Base-by-base conservation (phyloP, 2,329 filamentous ascomycete genomes). In the Fusarium sp. region DNA sequence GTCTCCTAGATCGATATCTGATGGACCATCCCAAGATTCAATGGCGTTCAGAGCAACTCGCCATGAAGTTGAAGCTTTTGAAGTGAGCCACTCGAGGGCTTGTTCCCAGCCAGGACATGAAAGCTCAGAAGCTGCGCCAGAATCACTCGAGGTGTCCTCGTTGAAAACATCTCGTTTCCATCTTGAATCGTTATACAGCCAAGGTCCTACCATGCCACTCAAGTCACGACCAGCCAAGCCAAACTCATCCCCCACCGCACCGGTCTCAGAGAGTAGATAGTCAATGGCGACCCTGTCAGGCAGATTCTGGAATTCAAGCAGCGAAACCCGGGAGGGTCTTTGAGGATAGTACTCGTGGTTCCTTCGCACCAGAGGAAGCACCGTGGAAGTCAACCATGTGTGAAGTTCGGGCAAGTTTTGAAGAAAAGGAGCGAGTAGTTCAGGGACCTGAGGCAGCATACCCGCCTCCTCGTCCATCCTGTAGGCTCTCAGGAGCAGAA, bases 11-110 rank as follows among this genome's bases (percentile, higher is more conserved):
- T 93, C 88, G 42, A 89, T 81, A 70, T 93, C 91, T 7, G 79
- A 79, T 1, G 90, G 89, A 0, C 91, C 91, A 67, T 89, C 86
- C 91, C 91, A 94, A 63, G 90, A 84, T 58, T 88, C 83, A 31
- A 93, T 78, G 7, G 84, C 87, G 44, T 81, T 80, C 29, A 88
- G 80, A n/a, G 86, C 84, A n/a, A 87, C 78, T 25, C 75, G 78
- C 82, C 91, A 90, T 13, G 86, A 83, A 19, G 79, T 79, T 5
- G 80, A 78, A 1, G 90, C 87, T 58, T 87, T 85, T 3, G 77
- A 71, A 12, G 84, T 79, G 35, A 94, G 80, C 90, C 90, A 93
- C 51, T 83, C 79, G 48, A 91, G 85, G 5, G 89, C 80, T 61
- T 85, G 81, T 61, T 91, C 87, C 90, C 90, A 93, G 7, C 87